Evolutionary conservation across 495 filamentous ascomycete genomes (phyloP).

Genomic region (Penicillium simplicissimum): DNA sequence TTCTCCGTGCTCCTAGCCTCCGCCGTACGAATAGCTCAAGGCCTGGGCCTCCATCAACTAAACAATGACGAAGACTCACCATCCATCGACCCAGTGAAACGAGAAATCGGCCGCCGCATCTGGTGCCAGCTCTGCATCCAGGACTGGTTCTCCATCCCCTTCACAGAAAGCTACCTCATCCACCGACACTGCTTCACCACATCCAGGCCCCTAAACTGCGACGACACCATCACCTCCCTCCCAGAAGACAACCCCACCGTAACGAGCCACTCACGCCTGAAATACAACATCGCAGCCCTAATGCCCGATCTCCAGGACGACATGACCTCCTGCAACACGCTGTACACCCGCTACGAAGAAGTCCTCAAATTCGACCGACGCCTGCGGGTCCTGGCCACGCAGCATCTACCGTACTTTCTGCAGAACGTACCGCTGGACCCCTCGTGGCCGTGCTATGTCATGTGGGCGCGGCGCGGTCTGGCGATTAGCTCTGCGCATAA

Average conservation of each 20-base stretch:
- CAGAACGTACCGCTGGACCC: conserved; percentile 34
- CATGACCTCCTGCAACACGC: conserved; percentile 28
- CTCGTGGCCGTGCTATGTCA: conserved; percentile 40
- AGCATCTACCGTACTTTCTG: conserved; percentile 29
- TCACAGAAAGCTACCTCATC: conserved; percentile 42
- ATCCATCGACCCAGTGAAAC: conserved; percentile 14
- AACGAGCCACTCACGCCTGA: conserved; percentile 33
- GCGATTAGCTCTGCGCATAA: conserved; percentile 45
- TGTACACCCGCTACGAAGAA: conserved; percentile 40
- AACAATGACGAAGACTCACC: conserved; percentile 13
- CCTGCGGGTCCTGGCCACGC: conserved; percentile 33
- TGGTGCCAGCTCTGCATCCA: conserved; percentile 45
- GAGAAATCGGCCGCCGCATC: conserved; percentile 38
- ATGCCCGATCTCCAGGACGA: conserved; percentile 44
- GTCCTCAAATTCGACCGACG: conserved; percentile 40
- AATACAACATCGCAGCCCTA: conserved; percentile 37
- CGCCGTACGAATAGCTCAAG: conserved; percentile 36
- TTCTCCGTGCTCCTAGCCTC: conserved; percentile 36
- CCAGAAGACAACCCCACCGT: conserved; percentile 33
- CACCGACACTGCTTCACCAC: conserved; percentile 34
- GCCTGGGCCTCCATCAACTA: conserved; percentile 29
- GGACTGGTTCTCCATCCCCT: conserved; percentile 50
- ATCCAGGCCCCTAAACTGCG: conserved; percentile 33
- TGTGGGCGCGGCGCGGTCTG: conserved; percentile 36
- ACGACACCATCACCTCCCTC: conserved; percentile 34